These are phyloP conservation scores for Trichoderma sp. DNA, from an alignment of 2,329 filamentous ascomycete genomes.

Conservation along the genomic window DNA sequence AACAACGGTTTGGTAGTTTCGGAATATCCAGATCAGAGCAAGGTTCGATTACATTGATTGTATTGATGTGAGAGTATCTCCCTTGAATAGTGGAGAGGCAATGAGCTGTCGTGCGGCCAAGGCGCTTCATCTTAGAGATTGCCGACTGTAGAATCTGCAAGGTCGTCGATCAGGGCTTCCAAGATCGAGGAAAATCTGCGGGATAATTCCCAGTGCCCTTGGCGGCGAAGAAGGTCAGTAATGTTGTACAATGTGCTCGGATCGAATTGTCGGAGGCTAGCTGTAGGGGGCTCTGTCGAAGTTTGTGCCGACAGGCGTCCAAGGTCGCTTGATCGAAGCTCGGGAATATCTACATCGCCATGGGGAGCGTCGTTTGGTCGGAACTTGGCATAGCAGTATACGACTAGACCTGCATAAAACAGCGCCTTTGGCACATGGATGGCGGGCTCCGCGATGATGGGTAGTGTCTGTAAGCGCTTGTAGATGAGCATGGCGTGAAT, in stretches of 20 bases:
- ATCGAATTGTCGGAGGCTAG: not conserved
- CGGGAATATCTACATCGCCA: not conserved
- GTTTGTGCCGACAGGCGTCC: not conserved
- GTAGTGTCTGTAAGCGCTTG: not conserved
- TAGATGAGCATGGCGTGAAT: conserved; percentile 12
- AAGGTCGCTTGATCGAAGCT: not conserved
- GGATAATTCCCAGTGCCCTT: not conserved
- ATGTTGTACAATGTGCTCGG: not conserved
- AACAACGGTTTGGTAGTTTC: not conserved
- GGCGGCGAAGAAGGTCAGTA: not conserved
- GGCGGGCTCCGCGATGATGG: conserved; percentile 7
- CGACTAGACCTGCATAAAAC: not conserved
- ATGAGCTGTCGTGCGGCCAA: not conserved
- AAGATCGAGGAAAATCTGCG: not conserved
- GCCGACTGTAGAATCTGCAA: not conserved
- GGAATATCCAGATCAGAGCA: not conserved
- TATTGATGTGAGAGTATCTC: not conserved
- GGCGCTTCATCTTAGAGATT: not conserved
- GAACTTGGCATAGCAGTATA: not conserved
- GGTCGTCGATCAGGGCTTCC: not conserved
- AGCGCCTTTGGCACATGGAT: conserved; percentile 3
- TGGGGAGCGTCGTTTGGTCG: not conserved
- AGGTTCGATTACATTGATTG: not conserved
- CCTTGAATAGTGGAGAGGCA: not conserved
- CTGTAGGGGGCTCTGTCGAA: not conserved